phyloP scores from a whole-genome alignment of 148 eudicot genomes.

The Suaeda aralocaspica region DNA sequence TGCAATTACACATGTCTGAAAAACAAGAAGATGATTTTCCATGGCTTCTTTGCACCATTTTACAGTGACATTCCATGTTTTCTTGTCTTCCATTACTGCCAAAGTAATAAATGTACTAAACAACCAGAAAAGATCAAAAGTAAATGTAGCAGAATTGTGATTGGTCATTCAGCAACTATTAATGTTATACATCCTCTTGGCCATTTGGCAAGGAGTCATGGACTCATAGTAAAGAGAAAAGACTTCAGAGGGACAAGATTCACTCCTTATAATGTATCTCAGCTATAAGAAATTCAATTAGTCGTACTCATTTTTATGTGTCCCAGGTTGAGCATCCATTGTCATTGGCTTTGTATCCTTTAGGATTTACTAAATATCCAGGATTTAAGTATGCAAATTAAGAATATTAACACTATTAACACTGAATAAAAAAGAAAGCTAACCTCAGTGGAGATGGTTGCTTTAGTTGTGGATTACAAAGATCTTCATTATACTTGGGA shows the following conservation, averaged over 20 bases:
- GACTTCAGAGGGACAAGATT: not conserved
- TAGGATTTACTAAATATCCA: not conserved
- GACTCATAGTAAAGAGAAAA: not conserved
- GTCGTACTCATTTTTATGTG: not conserved
- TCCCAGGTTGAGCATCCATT: slow-evolving; percentile 2
- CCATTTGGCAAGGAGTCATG: not conserved
- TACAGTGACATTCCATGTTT: slow-evolving; percentile 24
- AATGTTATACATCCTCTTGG: not conserved
- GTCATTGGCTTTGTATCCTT: not conserved
- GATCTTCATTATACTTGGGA: slow-evolving; percentile 22
- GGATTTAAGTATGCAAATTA: not conserved
- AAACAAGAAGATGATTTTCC: slow-evolving; percentile 31
- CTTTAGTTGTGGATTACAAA: slow-evolving; percentile 21
- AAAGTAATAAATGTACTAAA: not conserved
- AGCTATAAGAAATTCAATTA: too few relatives aligned
- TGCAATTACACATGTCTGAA: slow-evolving; percentile 27
- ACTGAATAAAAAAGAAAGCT: not conserved
- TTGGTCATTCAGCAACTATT: too few relatives aligned
- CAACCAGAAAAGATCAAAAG: not conserved
- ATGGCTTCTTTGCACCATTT: slow-evolving; percentile 27
- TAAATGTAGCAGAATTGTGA: not conserved
- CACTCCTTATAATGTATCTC: too few relatives aligned
- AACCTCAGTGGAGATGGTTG: slow-evolving; percentile 36
- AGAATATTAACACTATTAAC: not conserved
- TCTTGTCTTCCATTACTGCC: slow-evolving; percentile 30